These are phyloP conservation scores for Periconia sp. DNA, from an alignment of 2,329 filamentous ascomycete genomes.

Conservation along the genomic window DNA sequence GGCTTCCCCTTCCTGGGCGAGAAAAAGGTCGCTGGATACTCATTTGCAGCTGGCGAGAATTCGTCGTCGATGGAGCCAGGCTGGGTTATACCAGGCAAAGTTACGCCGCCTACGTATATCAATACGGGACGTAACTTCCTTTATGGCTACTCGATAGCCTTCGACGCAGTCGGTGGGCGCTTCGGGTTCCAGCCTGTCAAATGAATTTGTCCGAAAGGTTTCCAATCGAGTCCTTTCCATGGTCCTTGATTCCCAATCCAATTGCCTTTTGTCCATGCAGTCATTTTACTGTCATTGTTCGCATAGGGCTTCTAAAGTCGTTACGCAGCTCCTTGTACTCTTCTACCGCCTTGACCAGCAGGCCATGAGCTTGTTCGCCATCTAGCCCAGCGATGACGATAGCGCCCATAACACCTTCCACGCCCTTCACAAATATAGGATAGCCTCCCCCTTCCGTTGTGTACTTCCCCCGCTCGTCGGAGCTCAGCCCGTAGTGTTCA, in stretches of 20 bases:
- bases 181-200: slow-evolving; percentile 37
- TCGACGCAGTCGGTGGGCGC: slow-evolving; percentile 39
- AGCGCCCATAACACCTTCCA: slow-evolving; percentile 77
- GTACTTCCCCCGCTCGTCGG: slow-evolving; percentile 64
- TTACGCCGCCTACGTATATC: slow-evolving; percentile 30
- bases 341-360: slow-evolving; percentile 73
- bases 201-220: too few species aligned
- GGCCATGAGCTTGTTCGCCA: slow-evolving; percentile 78
- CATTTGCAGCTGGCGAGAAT: slow-evolving; percentile 33
- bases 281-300: slow-evolving; percentile 37
- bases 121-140: slow-evolving; percentile 44
- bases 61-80: slow-evolving; percentile 29
- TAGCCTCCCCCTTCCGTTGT: slow-evolving; percentile 81
- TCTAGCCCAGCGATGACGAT: slow-evolving; percentile 78
- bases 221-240: not conserved
- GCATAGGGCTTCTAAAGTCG: slow-evolving; percentile 41
- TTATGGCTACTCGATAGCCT: slow-evolving; percentile 39
- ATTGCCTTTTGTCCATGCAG: slow-evolving; percentile 23
- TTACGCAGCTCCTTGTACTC: slow-evolving; percentile 54
- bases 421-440: slow-evolving; percentile 72
- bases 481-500: slow-evolving; percentile 65
- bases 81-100: slow-evolving; percentile 33
- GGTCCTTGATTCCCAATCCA: slow-evolving; percentile 12
- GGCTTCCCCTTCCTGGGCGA: slow-evolving; percentile 27
- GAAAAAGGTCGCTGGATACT: slow-evolving; percentile 23